Evolutionary conservation across 768 basidiomycete species (phyloP), one percentile per base, ranked within the genome.

Genomic region (Tephrocybe rancida): DNA sequence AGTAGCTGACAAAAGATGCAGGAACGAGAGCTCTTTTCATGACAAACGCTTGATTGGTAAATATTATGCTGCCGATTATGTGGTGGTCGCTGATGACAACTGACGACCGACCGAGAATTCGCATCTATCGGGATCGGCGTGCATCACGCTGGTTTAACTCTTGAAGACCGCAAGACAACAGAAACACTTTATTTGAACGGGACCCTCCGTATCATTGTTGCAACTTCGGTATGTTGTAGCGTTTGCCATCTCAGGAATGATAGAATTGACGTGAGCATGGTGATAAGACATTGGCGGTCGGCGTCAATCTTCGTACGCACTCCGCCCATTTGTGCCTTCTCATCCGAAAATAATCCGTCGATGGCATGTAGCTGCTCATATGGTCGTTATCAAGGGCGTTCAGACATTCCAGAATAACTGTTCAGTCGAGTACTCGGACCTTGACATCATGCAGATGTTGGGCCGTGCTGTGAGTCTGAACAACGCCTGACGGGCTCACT

Each of bases 371-470:
- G 92, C 96, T 43, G 95, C 95, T 1, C 92, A 96, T 62, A 90
- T 90, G 58, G 96, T 96, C 44, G 83, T 98, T 55, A 88, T 99
- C 61, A 93, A 92, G 62, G 96, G 95, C 3, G 95, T 96, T 21
- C 86, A 85, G 61, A 75, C 82, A 3, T 99, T 86, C 66, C 83
- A 86, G 57, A 88, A 87, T 46, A 82, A 80, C 41, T 74, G 73
- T 14, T 82, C 83, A 43, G 75, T 79, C 29, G 95, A 98, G 61
- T 97, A 97, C 68, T 88, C 89, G 0, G 95, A 97, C 65, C 78
- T 97, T 5, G 97, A 98, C 61, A 79, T 98, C 25, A 85, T 92
- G 80, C 95, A 97, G 69, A 98, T 98, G 96, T 83, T 98, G 53
- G 97, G 96, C 6, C 84, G 97, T 43, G 95, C 95, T 38, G 91